Evolutionary conservation across 108 stramenopile genomes (phyloP).

Genomic region (Cylindrotheca closterium): DNA sequence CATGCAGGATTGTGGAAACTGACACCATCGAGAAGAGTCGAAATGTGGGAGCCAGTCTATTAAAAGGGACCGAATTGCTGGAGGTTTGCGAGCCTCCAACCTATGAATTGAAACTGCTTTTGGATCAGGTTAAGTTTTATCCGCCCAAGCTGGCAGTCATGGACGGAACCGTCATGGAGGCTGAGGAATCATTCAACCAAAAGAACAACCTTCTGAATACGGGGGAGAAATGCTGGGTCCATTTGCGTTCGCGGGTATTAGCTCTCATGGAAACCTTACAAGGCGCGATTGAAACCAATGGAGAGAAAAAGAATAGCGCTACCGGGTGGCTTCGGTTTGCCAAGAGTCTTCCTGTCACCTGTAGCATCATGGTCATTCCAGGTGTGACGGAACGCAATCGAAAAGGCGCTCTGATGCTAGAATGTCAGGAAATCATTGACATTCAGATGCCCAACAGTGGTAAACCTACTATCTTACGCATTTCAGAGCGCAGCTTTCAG

Average conservation of each 20-base stretch:
- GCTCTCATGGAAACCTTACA: constrained; percentile 17
- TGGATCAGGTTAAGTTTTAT: constrained; percentile 26
- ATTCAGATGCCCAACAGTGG: background rate
- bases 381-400: constrained; percentile 1
- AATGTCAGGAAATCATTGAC: constrained; percentile 16
- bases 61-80: background rate
- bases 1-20: constrained; percentile 5
- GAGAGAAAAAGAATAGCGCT: background rate
- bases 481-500: constrained; percentile 4
- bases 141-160: constrained; percentile 14
- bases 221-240: constrained; percentile 20
- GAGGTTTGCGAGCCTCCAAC: constrained; percentile 14
- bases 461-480: background rate
- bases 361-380: constrained; percentile 1
- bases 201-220: background rate
- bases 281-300: background rate
- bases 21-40: constrained; percentile 6
- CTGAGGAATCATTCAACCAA: background rate
- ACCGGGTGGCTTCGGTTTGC: constrained; percentile 17
- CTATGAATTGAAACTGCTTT: background rate
- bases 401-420: constrained; percentile 14
- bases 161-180: constrained; percentile 9
- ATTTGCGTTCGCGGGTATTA: constrained; percentile 8
- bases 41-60: background rate
- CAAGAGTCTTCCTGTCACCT: constrained; percentile 7